Evolutionary conservation across 2,329 filamentous ascomycete species (phyloP), one percentile per base, ranked within the genome.

Genomic region (Alternaria conjuncta): DNA sequence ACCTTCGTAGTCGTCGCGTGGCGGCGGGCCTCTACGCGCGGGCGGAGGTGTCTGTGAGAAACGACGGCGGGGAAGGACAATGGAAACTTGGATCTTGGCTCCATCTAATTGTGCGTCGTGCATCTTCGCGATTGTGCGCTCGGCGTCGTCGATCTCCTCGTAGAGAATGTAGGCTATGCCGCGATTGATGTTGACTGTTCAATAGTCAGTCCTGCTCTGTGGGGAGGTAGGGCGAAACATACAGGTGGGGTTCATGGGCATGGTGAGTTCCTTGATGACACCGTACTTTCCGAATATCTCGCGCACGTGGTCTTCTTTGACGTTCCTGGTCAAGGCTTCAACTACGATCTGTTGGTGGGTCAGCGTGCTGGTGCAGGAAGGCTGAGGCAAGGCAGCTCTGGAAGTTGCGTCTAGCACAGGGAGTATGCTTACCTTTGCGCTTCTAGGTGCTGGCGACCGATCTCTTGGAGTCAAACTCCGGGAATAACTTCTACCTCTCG

Each of bases 21-120:
- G 72, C 15, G 76, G 73, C 43, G 72, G 74, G 62, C 87, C 86
- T 54, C 87, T 87, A 55, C 90, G 87, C 55, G 91, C 88, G 6
- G 87, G 87, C 1, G 93, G 93, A 15, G 94, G 94, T 49, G 91
- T 89, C 18, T 89, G 89, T 7, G 92, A 94, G 74, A 97, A 92
- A 71, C 93, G 93, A 73, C 92, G 89, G 54, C 92, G 88, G 0
- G 93, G 93, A 36, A 97, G 85, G 25, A 97, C 93, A 69, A 97
- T 96, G 47, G 92, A 96, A 53, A 97, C 94, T 74, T 91, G 91
- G 75, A 97, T 90, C 43, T 89, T 85, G 21, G 90, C 88, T 55
- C 94, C 94, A 79, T 97, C 94, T 26, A 97, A 83, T 76, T 97
- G 92, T n/a, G 92, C 93, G 82, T 99, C 96, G 80, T 99, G 96